phyloP scores from a whole-genome alignment of 169 alveolate species.

The Plasmodium gaboni region DNA sequence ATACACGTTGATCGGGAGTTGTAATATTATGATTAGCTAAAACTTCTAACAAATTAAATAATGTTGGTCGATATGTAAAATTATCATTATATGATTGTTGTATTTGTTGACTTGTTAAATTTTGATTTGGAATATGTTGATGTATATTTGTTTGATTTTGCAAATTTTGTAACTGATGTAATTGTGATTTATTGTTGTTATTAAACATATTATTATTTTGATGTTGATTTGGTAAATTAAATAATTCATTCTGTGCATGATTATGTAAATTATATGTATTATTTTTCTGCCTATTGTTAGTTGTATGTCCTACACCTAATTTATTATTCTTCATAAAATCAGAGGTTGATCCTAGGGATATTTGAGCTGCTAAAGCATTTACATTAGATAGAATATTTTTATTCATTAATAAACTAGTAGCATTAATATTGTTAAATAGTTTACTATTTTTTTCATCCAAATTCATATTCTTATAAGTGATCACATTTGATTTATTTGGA shows the following conservation, averaged over 20 bases:
- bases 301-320: conserved; percentile 11
- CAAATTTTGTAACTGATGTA: not conserved
- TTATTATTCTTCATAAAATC: conserved; percentile 45
- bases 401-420: not conserved
- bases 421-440: conserved; percentile 23
- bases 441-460: conserved; percentile 58
- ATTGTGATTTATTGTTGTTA: not conserved
- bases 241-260: not conserved
- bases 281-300: conserved; percentile 36
- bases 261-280: conserved; percentile 19
- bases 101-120: conserved; percentile 16
- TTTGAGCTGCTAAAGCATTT: conserved; percentile 18
- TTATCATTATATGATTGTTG: conserved; percentile 27
- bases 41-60: conserved; percentile 89
- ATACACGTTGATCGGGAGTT: conserved; percentile 92
- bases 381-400: conserved; percentile 17
- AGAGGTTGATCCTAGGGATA: conserved; percentile 3
- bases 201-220: not conserved
- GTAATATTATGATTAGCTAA: conserved; percentile 90
- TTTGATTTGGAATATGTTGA: conserved; percentile 6
- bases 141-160: conserved; percentile 10
- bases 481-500: conserved; percentile 23
- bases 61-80: conserved; percentile 86
- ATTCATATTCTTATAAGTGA: conserved; percentile 21
- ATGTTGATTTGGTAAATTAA: not conserved